Evolutionary conservation across 2,329 filamentous ascomycete genomes (phyloP).

Genomic region (Penicillium sp.): DNA sequence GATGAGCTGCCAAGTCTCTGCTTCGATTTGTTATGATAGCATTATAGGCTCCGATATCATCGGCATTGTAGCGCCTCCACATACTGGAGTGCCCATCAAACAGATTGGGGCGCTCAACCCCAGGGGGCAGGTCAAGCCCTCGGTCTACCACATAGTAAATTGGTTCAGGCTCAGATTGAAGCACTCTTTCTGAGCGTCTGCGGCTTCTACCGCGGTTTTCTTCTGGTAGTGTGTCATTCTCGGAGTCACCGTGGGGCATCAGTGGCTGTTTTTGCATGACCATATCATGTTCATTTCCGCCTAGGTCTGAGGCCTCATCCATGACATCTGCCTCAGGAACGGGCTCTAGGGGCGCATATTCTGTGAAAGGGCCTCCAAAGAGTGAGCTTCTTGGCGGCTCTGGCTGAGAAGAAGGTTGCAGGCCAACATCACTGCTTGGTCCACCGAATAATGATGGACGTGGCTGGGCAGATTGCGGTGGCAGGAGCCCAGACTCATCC

Average conservation of each 20-base stretch:
- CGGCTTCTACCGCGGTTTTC: constrained; percentile 15
- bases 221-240: constrained; percentile 27
- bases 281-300: constrained; percentile 22
- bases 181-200: neutral
- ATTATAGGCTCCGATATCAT: constrained; percentile 68
- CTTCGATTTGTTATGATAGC: constrained; percentile 64
- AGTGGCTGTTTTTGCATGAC: constrained; percentile 24
- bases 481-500: constrained; percentile 20
- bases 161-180: neutral
- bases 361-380: constrained; percentile 30
- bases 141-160: constrained; percentile 20
- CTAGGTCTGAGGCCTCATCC: constrained; percentile 2
- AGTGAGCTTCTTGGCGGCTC: constrained; percentile 25
- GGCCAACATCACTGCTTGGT: constrained; percentile 25
- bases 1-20: constrained; percentile 68
- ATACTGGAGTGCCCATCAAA: constrained; percentile 58
- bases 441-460: constrained; percentile 22
- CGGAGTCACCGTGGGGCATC: constrained; percentile 21
- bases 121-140: constrained; percentile 20
- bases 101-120: constrained; percentile 57
- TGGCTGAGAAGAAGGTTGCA: constrained; percentile 32
- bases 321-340: constrained; percentile 9
- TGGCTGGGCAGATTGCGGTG: constrained; percentile 23
- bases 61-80: constrained; percentile 85
- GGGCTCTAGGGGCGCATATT: constrained; percentile 21